phyloP scores from a whole-genome alignment of 2,329 filamentous ascomycete genomes.

The Stemphylium lycopersici region DNA sequence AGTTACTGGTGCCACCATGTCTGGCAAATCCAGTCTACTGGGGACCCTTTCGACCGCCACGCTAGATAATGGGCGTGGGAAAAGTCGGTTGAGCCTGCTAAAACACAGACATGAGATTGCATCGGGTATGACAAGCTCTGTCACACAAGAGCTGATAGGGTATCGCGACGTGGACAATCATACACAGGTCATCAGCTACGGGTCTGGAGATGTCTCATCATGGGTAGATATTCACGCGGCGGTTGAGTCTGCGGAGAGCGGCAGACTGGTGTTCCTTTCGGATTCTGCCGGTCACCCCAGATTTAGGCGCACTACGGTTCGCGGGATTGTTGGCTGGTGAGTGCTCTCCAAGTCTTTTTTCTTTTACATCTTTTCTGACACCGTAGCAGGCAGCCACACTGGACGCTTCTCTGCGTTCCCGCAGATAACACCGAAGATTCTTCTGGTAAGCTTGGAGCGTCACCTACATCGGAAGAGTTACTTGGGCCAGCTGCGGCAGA shows the following conservation, averaged over 20 bases:
- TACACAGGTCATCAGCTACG: constrained; percentile 75
- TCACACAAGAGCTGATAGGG: constrained; percentile 91
- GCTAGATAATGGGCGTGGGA: constrained; percentile 89
- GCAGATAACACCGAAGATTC: constrained; percentile 71
- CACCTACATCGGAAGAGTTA: constrained; percentile 59
- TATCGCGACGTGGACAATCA: constrained; percentile 59
- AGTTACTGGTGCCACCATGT: constrained; percentile 85
- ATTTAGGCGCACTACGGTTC: constrained; percentile 85
- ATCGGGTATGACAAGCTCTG: constrained; percentile 90
- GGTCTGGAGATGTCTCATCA: constrained; percentile 82
- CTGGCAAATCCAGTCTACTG: constrained; percentile 89
- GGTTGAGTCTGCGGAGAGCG: constrained; percentile 70
- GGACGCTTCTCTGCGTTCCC: constrained; percentile 86
- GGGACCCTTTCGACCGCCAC: constrained; percentile 87
- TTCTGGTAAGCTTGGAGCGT: constrained; percentile 51
- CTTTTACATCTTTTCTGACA: background rate
- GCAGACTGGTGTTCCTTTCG: constrained; percentile 83
- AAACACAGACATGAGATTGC: constrained; percentile 93
- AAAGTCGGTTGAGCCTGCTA: constrained; percentile 83
- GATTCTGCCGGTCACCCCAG: constrained; percentile 92
- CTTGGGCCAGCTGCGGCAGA: constrained; percentile 61
- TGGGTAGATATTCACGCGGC: constrained; percentile 94
- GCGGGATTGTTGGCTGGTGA: constrained; percentile 87
- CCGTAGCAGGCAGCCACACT: constrained; percentile 71
- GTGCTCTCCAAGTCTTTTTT: background rate